A percentile compares a stretch with the other conserved stretches of the same genome.
These are phyloP conservation scores for Psidium guajava DNA, from an alignment of 345 rosid species.

Conservation along the genomic window DNA sequence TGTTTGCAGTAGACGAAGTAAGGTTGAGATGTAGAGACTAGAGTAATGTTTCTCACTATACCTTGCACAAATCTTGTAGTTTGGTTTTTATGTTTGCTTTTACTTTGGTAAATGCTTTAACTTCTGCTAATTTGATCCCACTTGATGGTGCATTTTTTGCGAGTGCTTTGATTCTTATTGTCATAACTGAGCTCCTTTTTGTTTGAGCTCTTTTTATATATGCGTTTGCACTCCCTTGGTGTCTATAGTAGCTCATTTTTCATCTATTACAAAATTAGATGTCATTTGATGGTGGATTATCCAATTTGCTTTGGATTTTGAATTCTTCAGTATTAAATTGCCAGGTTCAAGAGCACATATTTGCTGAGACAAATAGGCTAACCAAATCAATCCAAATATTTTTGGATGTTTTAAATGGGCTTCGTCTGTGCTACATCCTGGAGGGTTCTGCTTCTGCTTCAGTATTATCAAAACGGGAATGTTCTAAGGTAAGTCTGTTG, in stretches of 20 bases:
- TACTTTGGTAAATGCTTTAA: background rate
- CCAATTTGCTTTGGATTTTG: background rate
- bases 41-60: background rate
- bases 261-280: background rate
- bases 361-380: conserved; percentile 54
- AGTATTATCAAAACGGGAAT: conserved; percentile 40
- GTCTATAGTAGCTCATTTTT: background rate
- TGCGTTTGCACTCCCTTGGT: background rate
- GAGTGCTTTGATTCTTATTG: background rate
- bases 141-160: background rate
- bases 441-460: conserved; percentile 41
- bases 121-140: background rate
- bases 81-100: background rate
- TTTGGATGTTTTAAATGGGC: conserved; percentile 74
- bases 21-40: background rate
- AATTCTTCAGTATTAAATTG: background rate
- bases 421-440: conserved; percentile 56
- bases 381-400: conserved; percentile 84
- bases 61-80: background rate
- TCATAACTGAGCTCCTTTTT: background rate
- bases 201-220: background rate
- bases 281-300: background rate
- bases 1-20: background rate
- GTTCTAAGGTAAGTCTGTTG: conserved; percentile 34
- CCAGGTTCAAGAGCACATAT: conserved; percentile 74